Evolutionary conservation across 495 filamentous ascomycete species (phyloP).

Genomic region (Podospora tetraspora): DNA sequence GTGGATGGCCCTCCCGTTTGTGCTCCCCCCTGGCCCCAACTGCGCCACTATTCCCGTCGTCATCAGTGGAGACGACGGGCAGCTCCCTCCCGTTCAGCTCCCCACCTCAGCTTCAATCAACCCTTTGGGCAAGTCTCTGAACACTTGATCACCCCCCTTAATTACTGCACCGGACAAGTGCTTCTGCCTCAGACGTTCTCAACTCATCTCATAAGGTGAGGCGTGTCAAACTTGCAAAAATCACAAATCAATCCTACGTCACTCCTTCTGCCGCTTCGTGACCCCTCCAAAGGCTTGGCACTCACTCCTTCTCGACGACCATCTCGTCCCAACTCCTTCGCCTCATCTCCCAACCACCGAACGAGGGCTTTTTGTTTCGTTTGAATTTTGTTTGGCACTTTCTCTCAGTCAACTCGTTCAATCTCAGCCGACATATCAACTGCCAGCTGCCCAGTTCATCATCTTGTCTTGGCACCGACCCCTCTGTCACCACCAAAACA

Average conservation of each 20-base stretch:
- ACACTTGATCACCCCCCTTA: background rate
- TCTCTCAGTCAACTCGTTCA: background rate
- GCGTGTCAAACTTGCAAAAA: background rate
- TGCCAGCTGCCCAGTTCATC: background rate
- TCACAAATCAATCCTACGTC: background rate
- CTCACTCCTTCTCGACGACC: background rate
- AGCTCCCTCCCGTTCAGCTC: background rate
- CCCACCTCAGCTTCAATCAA: background rate
- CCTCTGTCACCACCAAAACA: background rate
- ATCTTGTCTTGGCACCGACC: background rate
- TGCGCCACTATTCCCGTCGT: background rate
- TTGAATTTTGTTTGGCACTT: background rate
- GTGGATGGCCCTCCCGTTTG: background rate
- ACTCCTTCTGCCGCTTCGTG: background rate
- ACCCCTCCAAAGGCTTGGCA: background rate
- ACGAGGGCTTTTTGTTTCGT: background rate
- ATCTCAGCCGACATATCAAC: background rate
- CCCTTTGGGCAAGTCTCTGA: background rate
- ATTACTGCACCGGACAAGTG: background rate
- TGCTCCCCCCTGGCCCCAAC: background rate
- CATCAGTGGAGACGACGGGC: background rate
- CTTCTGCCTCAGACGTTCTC: background rate
- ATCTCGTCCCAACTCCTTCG: background rate
- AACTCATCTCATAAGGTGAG: background rate
- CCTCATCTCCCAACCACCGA: background rate